Evolutionary conservation across 2,329 filamentous ascomycete species (phyloP).

Genomic region (Arthrobotrys entomopaga): DNA sequence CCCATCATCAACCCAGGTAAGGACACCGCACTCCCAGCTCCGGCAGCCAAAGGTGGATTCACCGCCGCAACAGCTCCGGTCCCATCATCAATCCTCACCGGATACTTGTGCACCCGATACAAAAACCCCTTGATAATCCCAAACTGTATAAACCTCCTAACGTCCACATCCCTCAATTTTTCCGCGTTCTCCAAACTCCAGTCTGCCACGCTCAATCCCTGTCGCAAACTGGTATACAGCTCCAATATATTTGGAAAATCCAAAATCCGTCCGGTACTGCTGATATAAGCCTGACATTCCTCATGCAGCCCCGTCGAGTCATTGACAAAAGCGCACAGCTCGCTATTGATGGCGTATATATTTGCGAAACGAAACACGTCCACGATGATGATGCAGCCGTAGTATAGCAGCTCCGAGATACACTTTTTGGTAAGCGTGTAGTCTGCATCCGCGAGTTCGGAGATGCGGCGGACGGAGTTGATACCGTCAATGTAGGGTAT

Average conservation of each 20-base stretch:
- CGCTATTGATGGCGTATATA: slow-evolving; percentile 84
- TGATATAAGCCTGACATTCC: slow-evolving; percentile 88
- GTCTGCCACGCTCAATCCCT: slow-evolving; percentile 83
- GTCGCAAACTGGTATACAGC: slow-evolving; percentile 84
- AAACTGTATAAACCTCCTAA: slow-evolving; percentile 92
- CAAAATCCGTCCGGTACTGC: slow-evolving; percentile 59
- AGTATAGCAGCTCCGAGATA: slow-evolving; percentile 89
- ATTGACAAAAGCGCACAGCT: slow-evolving; percentile 80
- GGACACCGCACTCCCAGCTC: slow-evolving; percentile 31
- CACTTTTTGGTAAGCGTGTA: slow-evolving; percentile 86
- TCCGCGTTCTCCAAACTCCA: slow-evolving; percentile 83
- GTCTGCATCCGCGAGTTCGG: slow-evolving; percentile 84
- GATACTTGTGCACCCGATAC: slow-evolving; percentile 92
- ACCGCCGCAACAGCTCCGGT: slow-evolving; percentile 30
- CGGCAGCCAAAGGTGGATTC: slow-evolving; percentile 1
- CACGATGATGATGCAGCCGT: slow-evolving; percentile 86
- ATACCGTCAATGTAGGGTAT: slow-evolving; percentile 90
- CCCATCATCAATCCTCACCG: slow-evolving; percentile 69
- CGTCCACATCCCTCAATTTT: slow-evolving; percentile 79
- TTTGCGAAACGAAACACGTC: slow-evolving; percentile 95
- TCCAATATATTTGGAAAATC: slow-evolving; percentile 71
- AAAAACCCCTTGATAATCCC: slow-evolving; percentile 94
- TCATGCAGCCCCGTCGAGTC: slow-evolving; percentile 77
- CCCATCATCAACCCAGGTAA: slow-evolving; percentile 31
- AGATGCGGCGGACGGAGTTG: slow-evolving; percentile 86